Percentiles rank a stretch among this genome's conserved stretches.
Conservation (phyloP, 208 protist genomes). For the Leishmania braziliensis region DNA sequence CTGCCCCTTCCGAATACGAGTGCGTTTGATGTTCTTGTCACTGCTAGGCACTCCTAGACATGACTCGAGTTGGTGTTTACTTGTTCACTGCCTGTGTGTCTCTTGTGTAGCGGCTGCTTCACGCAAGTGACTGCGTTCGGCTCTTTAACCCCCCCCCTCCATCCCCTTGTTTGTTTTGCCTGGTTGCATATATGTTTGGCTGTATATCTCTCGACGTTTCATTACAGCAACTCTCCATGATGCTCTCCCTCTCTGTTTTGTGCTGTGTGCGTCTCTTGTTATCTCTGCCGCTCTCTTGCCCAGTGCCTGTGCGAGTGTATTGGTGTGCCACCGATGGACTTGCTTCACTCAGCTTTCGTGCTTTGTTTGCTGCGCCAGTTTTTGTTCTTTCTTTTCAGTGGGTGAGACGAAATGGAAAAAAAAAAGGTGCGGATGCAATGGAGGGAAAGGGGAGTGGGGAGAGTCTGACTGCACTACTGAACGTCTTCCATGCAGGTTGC, state of each 20-base stretch:
- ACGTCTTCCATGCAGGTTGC: not conserved
- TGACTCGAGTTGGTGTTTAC: not conserved
- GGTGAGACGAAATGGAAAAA: not conserved
- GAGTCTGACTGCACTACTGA: not conserved
- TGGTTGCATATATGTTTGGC: not conserved
- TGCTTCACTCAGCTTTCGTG: not conserved
- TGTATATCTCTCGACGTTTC: not conserved
- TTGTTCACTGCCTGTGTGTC: not conserved
- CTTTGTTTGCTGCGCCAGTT: not conserved
- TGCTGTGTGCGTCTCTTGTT: not conserved
- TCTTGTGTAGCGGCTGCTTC: not conserved
- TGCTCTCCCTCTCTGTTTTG: not conserved
- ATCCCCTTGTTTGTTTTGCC: not conserved
- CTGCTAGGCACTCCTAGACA: not conserved
- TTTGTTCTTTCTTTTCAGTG: not conserved
- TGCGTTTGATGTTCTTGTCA: not conserved
- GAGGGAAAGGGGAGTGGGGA: not conserved
- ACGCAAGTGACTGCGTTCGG: not conserved
- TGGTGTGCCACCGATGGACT: not conserved
- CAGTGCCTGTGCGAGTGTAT: not conserved
- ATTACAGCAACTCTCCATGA: not conserved
- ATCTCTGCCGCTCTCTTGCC: not conserved
- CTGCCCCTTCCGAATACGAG: not conserved
- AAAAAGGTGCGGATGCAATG: not conserved
- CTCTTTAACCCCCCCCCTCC: not conserved